Evolutionary conservation across 179 eudicot genomes (phyloP), one percentile per base, ranked within the genome.

Genomic region (Spergularia azorica): DNA sequence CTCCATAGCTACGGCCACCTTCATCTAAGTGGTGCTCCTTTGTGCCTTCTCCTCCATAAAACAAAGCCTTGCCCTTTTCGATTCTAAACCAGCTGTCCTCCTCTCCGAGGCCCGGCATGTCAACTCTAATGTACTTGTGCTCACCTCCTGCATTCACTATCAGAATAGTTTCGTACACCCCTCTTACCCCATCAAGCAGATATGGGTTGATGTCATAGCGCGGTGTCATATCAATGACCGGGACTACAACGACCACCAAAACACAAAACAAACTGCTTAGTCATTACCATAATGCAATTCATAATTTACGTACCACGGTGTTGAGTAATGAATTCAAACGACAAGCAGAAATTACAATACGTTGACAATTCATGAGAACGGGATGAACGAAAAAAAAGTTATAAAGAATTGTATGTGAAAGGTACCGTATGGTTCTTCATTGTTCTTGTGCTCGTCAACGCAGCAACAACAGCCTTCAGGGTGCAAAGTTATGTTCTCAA

Each of bases 41-140:
- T 55, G 16, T 13, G 39, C 74, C 74, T 71, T 55, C 48, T 71
- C 74, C 74, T 14, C 48, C 62, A 32, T 9, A 71, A 9, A 21
- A 3, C 60, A 71, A 55, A 71, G 11, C 5, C n/a, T 20, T 16
- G 8, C 48, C 62, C 1, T 26, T 5, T 26, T 32, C 3, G 2
- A 52, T 5, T 20, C 5, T 20, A 12, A 55, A 2, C 1, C 8
- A 5, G 36, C 0, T 18, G 46, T 55, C 36, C 17, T 63, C 13
- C 18, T 11, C 74, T 52, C 62, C 74, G 6, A 71, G 62, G 4
- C 74, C 74, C 1, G 74, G 74, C 61, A 71, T 43, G 74, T 71
- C 74, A 15, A 71, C 13, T 55, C 74, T 55, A 3, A 5, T 21
- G 62, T 55, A 71, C 74, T 54, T 6, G 21, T 39, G 46, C 74